These are phyloP conservation scores for Nothophaeocryptopus gaeumannii DNA, from an alignment of 2,329 filamentous ascomycete species.

Conservation along the genomic window DNA sequence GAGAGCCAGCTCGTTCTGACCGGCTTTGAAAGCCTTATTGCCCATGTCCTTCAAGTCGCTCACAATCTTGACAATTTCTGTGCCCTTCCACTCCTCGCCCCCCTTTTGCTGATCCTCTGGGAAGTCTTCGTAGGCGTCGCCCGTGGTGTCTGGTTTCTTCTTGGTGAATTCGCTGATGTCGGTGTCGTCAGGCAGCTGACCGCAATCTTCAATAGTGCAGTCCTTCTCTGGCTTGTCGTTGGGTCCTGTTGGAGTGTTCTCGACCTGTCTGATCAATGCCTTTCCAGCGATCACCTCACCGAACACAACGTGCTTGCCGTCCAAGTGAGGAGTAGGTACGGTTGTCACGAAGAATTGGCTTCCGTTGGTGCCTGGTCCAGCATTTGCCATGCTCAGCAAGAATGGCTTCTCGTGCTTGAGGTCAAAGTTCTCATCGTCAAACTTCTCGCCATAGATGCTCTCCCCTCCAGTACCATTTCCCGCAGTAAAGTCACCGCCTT, in stretches of 20 bases:
- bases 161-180: conserved; percentile 65
- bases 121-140: conserved; percentile 93
- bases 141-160: conserved; percentile 72
- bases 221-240: conserved; percentile 76
- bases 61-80: conserved; percentile 73
- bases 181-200: conserved; percentile 70
- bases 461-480: conserved; percentile 95
- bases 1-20: conserved; percentile 67
- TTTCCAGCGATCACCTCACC: conserved; percentile 92
- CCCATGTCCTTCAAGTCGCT: conserved; percentile 85
- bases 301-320: conserved; percentile 96
- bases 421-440: conserved; percentile 93
- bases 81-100: conserved; percentile 61
- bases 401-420: conserved; percentile 90
- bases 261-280: conserved; percentile 82
- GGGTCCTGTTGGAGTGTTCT: conserved; percentile 72
- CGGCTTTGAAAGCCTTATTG: conserved; percentile 85
- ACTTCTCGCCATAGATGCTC: conserved; percentile 96
- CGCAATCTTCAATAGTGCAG: conserved; percentile 75
- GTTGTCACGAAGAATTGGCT: conserved; percentile 99
- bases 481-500: conserved; percentile 94
- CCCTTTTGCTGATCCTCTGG: conserved; percentile 70
- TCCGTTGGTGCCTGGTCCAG: conserved; percentile 90
- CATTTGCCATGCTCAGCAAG: conserved; percentile 96
- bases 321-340: conserved; percentile 87